phyloP scores from a whole-genome alignment of 129 eudicot species.

The Arctium lappa region DNA sequence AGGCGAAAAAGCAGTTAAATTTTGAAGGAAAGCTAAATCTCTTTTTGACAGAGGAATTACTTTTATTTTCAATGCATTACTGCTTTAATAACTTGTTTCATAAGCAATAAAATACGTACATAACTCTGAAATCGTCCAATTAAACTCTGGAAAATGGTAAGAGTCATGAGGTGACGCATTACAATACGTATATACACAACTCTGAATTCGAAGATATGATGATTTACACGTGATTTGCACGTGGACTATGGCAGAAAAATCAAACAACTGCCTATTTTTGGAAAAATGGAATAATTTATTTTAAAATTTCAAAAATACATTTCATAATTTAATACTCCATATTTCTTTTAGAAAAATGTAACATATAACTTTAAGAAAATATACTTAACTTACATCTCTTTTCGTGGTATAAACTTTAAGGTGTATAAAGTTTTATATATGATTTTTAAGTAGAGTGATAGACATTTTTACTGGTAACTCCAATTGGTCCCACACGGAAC shows the following conservation, averaged over 20 bases:
- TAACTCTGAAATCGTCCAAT: neutral
- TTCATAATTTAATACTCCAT: neutral
- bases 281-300: neutral
- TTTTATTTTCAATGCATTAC: neutral
- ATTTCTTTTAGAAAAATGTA: neutral
- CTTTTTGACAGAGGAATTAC: neutral
- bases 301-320: neutral
- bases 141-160: neutral
- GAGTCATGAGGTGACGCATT: neutral
- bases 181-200: neutral
- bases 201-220: conserved; percentile 11
- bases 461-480: no score
- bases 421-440: no score
- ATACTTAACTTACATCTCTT: neutral
- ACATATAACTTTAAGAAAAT: neutral
- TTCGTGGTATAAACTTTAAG: no score
- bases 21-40: conserved; percentile 11
- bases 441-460: no score
- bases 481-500: no score
- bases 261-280: neutral
- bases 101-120: neutral
- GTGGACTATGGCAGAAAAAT: neutral
- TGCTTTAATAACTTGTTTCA: neutral
- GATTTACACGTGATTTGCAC: conserved; percentile 22
- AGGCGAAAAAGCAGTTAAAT: conserved; percentile 30